Evolutionary conservation across 2,329 filamentous ascomycete species (phyloP).

Genomic region (Penicillium sp.): DNA sequence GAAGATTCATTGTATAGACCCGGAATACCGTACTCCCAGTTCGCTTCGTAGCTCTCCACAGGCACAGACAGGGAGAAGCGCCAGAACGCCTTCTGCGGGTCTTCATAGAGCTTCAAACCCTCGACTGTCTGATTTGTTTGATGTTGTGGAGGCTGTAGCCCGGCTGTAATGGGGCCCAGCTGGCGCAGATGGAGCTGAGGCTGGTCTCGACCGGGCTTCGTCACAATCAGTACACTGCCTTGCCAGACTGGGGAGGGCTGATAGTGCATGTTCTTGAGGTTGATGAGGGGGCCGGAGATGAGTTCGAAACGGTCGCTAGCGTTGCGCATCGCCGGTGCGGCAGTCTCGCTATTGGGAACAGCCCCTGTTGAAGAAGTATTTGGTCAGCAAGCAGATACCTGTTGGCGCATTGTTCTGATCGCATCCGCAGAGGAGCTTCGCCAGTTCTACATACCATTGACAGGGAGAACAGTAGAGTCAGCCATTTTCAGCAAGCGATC

Average conservation of each 20-base stretch:
- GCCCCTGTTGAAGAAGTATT: slow-evolving; percentile 17
- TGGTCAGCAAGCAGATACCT: neutral
- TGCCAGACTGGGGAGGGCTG: slow-evolving; percentile 60
- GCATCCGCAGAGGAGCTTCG: neutral
- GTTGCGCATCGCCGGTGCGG: slow-evolving; percentile 12
- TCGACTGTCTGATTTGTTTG: slow-evolving; percentile 28
- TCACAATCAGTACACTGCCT: slow-evolving; percentile 83
- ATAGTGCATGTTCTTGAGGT: slow-evolving; percentile 50
- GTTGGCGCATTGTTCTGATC: neutral
- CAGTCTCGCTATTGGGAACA: slow-evolving; percentile 24
- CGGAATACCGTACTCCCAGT: slow-evolving; percentile 77
- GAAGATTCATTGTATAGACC: slow-evolving; percentile 63
- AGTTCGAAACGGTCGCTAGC: slow-evolving; percentile 39
- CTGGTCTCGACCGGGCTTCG: slow-evolving; percentile 67
- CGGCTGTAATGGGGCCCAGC: slow-evolving; percentile 33
- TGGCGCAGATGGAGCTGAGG: slow-evolving; percentile 57
- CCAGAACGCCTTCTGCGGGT: slow-evolving; percentile 61
- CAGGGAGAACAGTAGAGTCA: slow-evolving; percentile 10
- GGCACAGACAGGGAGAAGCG: slow-evolving; percentile 61
- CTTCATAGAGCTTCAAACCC: slow-evolving; percentile 62
- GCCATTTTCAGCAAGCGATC: slow-evolving; percentile 19
- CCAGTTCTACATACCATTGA: slow-evolving; percentile 21
- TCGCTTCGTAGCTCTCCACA: slow-evolving; percentile 70
- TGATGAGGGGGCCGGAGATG: slow-evolving; percentile 51
- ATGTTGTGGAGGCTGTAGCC: slow-evolving; percentile 18